Evolutionary conservation across 129 eudicot species (phyloP).

Genomic region (Arctium minus): DNA sequence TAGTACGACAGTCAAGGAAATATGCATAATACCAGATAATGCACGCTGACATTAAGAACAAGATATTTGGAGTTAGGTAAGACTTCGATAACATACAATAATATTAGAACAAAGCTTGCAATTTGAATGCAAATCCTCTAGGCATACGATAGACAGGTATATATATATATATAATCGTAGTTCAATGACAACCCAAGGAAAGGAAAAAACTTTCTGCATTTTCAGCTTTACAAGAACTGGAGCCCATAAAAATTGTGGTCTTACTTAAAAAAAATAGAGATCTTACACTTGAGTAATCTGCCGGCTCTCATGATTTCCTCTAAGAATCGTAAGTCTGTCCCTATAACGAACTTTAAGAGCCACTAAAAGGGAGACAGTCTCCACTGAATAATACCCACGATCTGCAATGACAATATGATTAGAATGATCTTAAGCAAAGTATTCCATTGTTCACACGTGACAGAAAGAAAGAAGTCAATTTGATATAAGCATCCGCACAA

Average conservation of each 20-base stretch:
- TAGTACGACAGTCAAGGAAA: too few relatives aligned
- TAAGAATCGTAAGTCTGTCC: conserved; percentile 92
- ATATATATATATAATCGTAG: not conserved
- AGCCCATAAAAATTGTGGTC: not conserved
- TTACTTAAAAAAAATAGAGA: conserved; percentile 9
- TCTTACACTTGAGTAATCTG: conserved; percentile 99
- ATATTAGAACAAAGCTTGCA: not conserved
- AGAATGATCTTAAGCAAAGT: not conserved
- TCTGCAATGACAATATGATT: conserved; percentile 47
- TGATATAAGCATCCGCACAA: not conserved
- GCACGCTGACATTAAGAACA: too few relatives aligned
- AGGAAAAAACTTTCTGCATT: not conserved
- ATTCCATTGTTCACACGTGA: conserved; percentile 3
- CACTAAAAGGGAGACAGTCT: conserved; percentile 86
- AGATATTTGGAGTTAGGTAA: not conserved
- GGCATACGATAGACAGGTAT: too few relatives aligned
- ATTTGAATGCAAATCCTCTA: too few relatives aligned
- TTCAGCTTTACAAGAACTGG: not conserved
- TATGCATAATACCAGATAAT: not conserved
- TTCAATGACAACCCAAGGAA: not conserved
- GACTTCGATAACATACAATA: not conserved
- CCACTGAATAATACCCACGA: conserved; percentile 98
- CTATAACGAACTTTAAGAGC: conserved; percentile 92
- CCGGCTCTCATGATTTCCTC: conserved; percentile 96
- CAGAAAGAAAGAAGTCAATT: not conserved